phyloP scores from a whole-genome alignment of 164 flowering plant genomes.

The Sextonia rubra region DNA sequence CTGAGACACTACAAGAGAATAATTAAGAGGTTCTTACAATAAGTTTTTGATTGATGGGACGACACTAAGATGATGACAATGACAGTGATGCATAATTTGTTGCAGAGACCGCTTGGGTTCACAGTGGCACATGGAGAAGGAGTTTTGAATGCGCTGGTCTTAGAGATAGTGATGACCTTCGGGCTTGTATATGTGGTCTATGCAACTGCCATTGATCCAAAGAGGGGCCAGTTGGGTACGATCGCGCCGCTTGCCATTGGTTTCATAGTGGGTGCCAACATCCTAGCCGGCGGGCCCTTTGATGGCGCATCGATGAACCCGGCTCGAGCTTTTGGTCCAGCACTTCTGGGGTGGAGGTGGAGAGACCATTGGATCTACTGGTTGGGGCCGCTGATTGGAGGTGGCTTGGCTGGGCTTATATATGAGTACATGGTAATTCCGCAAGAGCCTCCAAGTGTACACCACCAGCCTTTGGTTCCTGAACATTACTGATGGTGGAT shows the following conservation, averaged over 20 bases:
- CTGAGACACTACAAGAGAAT: no score
- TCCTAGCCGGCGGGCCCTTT: slow-evolving; percentile 65
- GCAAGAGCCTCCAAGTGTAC: slow-evolving; percentile 19
- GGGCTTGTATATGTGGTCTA: slow-evolving; percentile 72
- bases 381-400: slow-evolving; percentile 76
- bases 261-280: slow-evolving; percentile 72
- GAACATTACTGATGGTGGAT: slow-evolving; percentile 3
- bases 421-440: slow-evolving; percentile 41
- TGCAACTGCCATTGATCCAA: slow-evolving; percentile 70
- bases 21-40: no score
- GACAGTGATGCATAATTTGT: no score
- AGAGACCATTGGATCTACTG: slow-evolving; percentile 74
- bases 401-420: slow-evolving; percentile 58
- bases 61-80: no score
- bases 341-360: slow-evolving; percentile 69
- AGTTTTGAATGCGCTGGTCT: slow-evolving; percentile 51
- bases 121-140: slow-evolving; percentile 41
- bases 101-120: slow-evolving; percentile 26
- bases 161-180: slow-evolving; percentile 82
- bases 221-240: slow-evolving; percentile 51
- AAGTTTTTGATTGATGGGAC: no score
- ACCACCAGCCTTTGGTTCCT: slow-evolving; percentile 13
- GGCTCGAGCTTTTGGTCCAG: slow-evolving; percentile 68
- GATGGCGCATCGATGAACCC: slow-evolving; percentile 87
- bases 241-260: slow-evolving; percentile 79